Conservation (phyloP, 2,329 filamentous ascomycete genomes). For the Clarireedia homoeocarpa region DNA sequence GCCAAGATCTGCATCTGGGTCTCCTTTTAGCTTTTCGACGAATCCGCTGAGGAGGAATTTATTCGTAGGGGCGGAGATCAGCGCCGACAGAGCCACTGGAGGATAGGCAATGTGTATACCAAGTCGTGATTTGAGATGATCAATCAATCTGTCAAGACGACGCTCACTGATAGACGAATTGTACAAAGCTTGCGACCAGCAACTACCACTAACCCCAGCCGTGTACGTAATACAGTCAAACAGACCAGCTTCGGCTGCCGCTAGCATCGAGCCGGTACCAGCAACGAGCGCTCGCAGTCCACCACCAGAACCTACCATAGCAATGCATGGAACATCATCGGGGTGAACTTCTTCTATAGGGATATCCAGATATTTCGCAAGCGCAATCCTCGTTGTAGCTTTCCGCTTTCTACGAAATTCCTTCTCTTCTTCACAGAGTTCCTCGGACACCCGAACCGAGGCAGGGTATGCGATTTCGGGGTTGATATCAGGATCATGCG, state of each 20-base stretch:
- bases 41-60: slow-evolving; percentile 82
- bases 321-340: slow-evolving; percentile 87
- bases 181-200: slow-evolving; percentile 87
- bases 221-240: slow-evolving; percentile 95
- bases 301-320: slow-evolving; percentile 89
- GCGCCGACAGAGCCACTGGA: slow-evolving; percentile 68
- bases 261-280: slow-evolving; percentile 79
- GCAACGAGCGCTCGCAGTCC: slow-evolving; percentile 85
- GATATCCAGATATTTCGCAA: slow-evolving; percentile 76
- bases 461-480: slow-evolving; percentile 83
- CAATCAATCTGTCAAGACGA: slow-evolving; percentile 61
- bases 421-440: slow-evolving; percentile 78
- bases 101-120: slow-evolving; percentile 90
- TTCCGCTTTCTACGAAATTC: slow-evolving; percentile 63
- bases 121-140: slow-evolving; percentile 80
- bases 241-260: slow-evolving; percentile 75
- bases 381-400: slow-evolving; percentile 58
- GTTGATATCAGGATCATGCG: slow-evolving; percentile 73
- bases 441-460: slow-evolving; percentile 69
- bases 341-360: slow-evolving; percentile 77
- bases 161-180: slow-evolving; percentile 69
- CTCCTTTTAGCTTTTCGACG: slow-evolving; percentile 85
- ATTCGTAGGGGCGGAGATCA: slow-evolving; percentile 86
- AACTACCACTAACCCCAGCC: slow-evolving; percentile 89
- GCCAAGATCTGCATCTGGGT: slow-evolving; percentile 72